These are phyloP conservation scores for bread wheat (Triticum aestivum) DNA, from an alignment of 176 grass and related monocot genomes.

Conservation along the genomic window DNA sequence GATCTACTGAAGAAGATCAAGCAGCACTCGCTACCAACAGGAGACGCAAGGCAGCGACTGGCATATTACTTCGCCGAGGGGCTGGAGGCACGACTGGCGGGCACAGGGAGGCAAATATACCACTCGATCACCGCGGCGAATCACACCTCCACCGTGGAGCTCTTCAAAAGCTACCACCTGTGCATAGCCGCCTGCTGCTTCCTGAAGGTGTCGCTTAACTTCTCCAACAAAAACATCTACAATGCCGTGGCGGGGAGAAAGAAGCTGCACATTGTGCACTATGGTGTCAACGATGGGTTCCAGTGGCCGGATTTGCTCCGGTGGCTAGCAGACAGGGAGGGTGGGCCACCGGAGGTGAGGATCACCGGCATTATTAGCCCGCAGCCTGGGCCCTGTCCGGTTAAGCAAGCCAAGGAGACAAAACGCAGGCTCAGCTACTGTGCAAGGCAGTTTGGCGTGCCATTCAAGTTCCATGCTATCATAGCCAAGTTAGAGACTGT, in stretches of 20 bases:
- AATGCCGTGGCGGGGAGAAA: constrained; percentile 8
- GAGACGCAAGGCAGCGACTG: constrained; percentile 48
- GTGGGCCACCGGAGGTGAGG: constrained; percentile 43
- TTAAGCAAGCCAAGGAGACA: constrained; percentile 32
- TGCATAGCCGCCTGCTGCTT: constrained; percentile 50
- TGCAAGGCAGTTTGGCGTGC: constrained; percentile 20
- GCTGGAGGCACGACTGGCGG: constrained; percentile 43
- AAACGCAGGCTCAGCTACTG: constrained; percentile 32
- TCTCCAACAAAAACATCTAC: constrained; percentile 46
- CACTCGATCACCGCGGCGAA: constrained; percentile 40
- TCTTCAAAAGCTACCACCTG: constrained; percentile 48
- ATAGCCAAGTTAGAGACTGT: constrained; percentile 38
- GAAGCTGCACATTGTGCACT: constrained; percentile 53
- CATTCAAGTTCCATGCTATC: constrained; percentile 42
- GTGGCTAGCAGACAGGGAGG: not conserved
- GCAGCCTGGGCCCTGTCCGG: constrained; percentile 41
- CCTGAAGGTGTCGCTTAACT: constrained; percentile 27
- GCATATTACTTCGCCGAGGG: constrained; percentile 58
- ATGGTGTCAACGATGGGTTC: constrained; percentile 38
- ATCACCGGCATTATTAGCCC: constrained; percentile 47
- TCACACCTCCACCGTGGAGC: not conserved
- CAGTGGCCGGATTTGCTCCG: constrained; percentile 52
- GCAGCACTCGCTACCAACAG: constrained; percentile 24
- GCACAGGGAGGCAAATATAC: constrained; percentile 46
- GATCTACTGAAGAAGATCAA: constrained; percentile 43